Base-by-base conservation (phyloP, 1,284 basidiomycete species). In the Cryptococcus sp. region DNA sequence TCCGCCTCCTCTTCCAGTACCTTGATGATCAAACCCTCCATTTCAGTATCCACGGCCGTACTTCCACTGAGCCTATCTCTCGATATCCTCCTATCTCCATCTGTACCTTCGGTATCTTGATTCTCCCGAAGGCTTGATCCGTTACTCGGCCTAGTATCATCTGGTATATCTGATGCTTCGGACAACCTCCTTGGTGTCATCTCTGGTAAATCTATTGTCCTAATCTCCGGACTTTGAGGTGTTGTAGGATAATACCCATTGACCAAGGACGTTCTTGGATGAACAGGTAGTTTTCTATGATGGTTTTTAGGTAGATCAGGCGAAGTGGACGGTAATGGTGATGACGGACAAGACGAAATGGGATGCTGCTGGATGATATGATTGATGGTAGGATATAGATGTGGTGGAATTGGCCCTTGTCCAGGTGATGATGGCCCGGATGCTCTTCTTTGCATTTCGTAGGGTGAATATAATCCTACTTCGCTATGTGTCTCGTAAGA, bases 171-270 rank as follows among this genome's bases (percentile, higher is more conserved):
- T 10, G 38, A 41, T 2, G 45, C 49, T 7, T 55, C 56, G 4
- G 54, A 55, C 4, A 50, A 51, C 11, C 56, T n/a, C 1, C 50
- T 51, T 5, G 69, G 70, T 3, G 71, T 70, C 50, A 71, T 42
- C 2, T 48, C 35, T 4, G 71, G 71, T 13, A 73, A 57, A 5
- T 57, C 68, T 1, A 73, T 60, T 5, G 68, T 64, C n/a, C 58
- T 53, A 10, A 73, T 46, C 52, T 68, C 67, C 30, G 71, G 71
- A 30, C 63, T 66, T 51, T 0, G 34, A 46, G 13, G 63, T 49
- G 33, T 55, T 56, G 13, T 53, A 13, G 5, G 58, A 46, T 30
- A 63, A 61, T 4, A 56, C 47, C 4, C 33, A 45, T 8, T 50
- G 49, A 47, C 58, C 50, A 23, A 23, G 1, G 2, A 63, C 62